phyloP scores from a whole-genome alignment of 208 protist genomes.

The Acanthamoeba sp. region DNA sequence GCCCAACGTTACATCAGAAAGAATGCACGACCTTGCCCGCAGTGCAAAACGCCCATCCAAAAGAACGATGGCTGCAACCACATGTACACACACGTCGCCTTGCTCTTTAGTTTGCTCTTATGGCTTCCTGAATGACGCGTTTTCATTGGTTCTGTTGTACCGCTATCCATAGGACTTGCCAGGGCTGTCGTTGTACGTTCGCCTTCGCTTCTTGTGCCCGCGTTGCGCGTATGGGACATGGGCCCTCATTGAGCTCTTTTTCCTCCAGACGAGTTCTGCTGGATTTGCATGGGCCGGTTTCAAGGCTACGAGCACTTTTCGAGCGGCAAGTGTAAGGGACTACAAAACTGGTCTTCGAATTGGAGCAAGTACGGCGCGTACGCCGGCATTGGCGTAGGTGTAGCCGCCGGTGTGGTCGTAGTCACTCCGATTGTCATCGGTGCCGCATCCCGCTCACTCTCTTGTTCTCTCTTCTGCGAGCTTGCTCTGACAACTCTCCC shows the following conservation, averaged over 20 bases:
- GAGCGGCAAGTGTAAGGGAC: slow-evolving; percentile 55
- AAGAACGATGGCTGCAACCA: slow-evolving; percentile 70
- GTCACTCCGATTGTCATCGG: slow-evolving; percentile 55
- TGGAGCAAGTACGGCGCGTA: slow-evolving; percentile 60
- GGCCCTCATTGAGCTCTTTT: background rate
- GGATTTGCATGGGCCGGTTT: slow-evolving; percentile 58
- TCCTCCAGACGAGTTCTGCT: slow-evolving; percentile 49
- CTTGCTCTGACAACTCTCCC: background rate
- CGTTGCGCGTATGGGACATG: background rate
- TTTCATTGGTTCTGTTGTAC: background rate
- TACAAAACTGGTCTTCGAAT: slow-evolving; percentile 47
- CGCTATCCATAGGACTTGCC: slow-evolving; percentile 58
- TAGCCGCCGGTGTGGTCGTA: slow-evolving; percentile 19
- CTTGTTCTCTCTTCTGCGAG: background rate
- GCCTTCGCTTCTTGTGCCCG: background rate
- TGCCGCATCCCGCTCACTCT: background rate
- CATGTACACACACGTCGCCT: slow-evolving; percentile 37
- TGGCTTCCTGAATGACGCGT: too few relatives aligned
- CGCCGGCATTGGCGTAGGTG: slow-evolving; percentile 51
- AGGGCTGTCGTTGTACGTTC: slow-evolving; percentile 58
- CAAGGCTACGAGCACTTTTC: slow-evolving; percentile 26
- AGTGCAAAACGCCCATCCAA: slow-evolving; percentile 72
- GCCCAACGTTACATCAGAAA: slow-evolving; percentile 40
- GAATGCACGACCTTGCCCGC: slow-evolving; percentile 34
- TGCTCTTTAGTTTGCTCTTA: too few relatives aligned